Evolutionary conservation across 345 rosid genomes (phyloP), one percentile per base, ranked within the genome.

Genomic region (Salix purpurea): DNA sequence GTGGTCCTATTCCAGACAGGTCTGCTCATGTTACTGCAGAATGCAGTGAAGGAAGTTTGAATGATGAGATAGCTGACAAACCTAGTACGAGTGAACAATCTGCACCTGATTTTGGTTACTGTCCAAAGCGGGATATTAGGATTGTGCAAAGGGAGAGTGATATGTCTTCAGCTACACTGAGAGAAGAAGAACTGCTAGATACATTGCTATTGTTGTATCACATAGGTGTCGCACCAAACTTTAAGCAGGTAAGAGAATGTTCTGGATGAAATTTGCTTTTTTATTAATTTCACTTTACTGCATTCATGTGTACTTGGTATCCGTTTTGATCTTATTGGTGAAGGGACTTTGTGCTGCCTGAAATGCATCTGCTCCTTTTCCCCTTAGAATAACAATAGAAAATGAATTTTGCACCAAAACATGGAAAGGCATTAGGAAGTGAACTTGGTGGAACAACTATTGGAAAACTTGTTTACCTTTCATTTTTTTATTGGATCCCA

Each of bases 121-220:
- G 84, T 70, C 90, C 90, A 7, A 84, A 91, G 71, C 85, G 83
- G 74, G 85, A 87, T 75, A 77, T 79, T 74, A 82, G 91, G 83
- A 86, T 81, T 77, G 75, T 87, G 37, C 81, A 86, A 4, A 89
- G 88, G 72, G 93, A 93, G 75, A 81, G 88, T 76, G 84, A 78
- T 80, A 56, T 84, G 68, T 83, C 92, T 69, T 83, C 98, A 19
- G 92, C 94, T 67, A 87, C 81, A 30, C 86, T 92, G 68, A 85
- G 96, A 73, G 98, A 90, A 86, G 98, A 93, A 86, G 99, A 96
- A 83, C 91, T 96, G 76, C 80, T 96, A 60, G 99, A 96, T 82
- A 84, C 92, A 52, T 74, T 96, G 74, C 74, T 96, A 80, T 76
- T 93, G 69, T 68, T 96, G 76, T 93, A 96, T 86, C 94, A 93